Conservation (phyloP, 257 asterid genomes). For the Buddleja alternifolia region DNA sequence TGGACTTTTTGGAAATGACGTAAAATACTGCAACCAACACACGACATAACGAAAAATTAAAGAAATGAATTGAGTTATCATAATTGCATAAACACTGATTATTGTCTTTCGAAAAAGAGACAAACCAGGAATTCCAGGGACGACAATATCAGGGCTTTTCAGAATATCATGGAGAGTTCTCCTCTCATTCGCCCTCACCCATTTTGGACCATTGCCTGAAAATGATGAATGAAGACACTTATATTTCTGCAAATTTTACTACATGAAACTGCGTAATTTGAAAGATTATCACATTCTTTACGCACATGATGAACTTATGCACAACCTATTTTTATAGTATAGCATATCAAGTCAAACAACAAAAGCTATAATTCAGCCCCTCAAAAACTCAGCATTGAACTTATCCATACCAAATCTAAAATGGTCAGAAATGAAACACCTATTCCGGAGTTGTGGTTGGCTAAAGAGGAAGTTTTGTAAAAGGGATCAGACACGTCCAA, state of each 20-base stretch:
- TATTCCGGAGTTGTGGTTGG: no score
- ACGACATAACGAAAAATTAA: conserved; percentile 4
- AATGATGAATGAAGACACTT: conserved; percentile 10
- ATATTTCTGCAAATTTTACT: background rate
- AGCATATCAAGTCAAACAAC: background rate
- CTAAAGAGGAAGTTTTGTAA: no score
- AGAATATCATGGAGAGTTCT: conserved; percentile 70
- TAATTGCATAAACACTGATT: background rate
- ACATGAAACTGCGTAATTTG: background rate
- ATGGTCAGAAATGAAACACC: no score
- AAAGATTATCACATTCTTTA: background rate
- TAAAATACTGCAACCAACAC: conserved; percentile 62
- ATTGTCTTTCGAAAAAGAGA: conserved; percentile 6
- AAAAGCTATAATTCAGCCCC: background rate
- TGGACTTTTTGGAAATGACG: conserved; percentile 68
- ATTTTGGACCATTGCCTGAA: conserved; percentile 54
- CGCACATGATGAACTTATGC: background rate
- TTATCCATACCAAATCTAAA: no score
- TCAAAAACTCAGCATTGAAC: background rate
- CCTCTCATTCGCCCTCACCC: conserved; percentile 74
- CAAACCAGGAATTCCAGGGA: conserved; percentile 92
- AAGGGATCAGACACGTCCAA: no score
- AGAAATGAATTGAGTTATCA: conserved; percentile 23
- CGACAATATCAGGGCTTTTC: conserved; percentile 53
- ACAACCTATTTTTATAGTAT: background rate